phyloP scores from a whole-genome alignment of 2,329 filamentous ascomycete species.

The Emergomyces pasteurianus region DNA sequence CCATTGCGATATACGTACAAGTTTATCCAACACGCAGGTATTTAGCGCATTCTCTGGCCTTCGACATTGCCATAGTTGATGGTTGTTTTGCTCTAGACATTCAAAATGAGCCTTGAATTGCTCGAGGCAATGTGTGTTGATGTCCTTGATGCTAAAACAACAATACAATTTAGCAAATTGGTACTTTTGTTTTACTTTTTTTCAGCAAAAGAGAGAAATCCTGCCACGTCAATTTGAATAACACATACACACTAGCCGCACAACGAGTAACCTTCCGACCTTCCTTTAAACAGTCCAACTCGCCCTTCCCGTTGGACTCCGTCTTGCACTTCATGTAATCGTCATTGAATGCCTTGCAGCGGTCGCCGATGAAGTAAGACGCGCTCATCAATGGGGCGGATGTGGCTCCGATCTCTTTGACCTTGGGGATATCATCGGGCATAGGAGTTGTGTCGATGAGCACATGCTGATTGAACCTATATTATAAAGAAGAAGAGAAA shows the following conservation, averaged over 20 bases:
- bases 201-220: neutral
- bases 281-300: constrained; percentile 92
- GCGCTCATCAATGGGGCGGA: constrained; percentile 87
- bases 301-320: constrained; percentile 78
- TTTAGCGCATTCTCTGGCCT: constrained; percentile 80
- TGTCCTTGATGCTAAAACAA: constrained; percentile 63
- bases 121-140: constrained; percentile 86
- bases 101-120: constrained; percentile 92
- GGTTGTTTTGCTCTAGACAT: constrained; percentile 95
- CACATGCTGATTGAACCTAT: constrained; percentile 85
- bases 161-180: neutral
- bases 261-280: constrained; percentile 93
- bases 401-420: constrained; percentile 84
- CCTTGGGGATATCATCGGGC: constrained; percentile 79
- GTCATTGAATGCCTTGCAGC: constrained; percentile 92
- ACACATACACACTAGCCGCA: constrained; percentile 82
- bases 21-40: constrained; percentile 87
- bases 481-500: neutral
- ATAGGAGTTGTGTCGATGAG: constrained; percentile 95
- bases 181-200: neutral
- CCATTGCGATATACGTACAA: constrained; percentile 49
- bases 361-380: constrained; percentile 91
- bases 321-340: constrained; percentile 99
- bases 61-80: constrained; percentile 93
- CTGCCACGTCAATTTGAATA: neutral